Evolutionary conservation across 2,329 filamentous ascomycete genomes (phyloP), one percentile per base, ranked within the genome.

Genomic region (Apiospora hydei): DNA sequence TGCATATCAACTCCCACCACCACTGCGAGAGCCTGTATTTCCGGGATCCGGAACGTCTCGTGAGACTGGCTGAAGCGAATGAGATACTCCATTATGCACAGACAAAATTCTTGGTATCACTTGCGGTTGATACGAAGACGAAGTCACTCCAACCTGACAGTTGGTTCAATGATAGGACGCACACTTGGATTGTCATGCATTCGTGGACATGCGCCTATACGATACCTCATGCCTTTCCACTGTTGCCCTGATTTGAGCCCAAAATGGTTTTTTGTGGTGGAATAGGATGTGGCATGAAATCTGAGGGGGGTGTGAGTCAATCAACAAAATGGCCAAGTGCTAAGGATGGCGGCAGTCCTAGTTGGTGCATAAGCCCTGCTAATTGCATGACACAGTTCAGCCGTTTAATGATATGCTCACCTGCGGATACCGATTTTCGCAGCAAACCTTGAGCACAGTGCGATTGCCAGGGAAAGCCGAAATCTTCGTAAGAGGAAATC

Each of bases 21-120:
- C 13, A 90, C 84, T 4, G 94, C 95, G 26, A 99, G 85, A 34
- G 96, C 91, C 78, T 96, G 85, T 18, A 98, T 88, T 82, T 99
- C 96, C 3, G 95, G 90, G 71, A 91, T 86, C 51, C 96, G 92
- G 81, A 99, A 99, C n/a, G 90, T 92, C 84, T 98, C 94, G 81
- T 98, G 95, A 72, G 89, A 87, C 82, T 98, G 96, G 64, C 92
- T 93, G 80, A 98, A 95, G 77, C 96, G 93, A 75, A 99, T 91
- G 73, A 99, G 88, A 79, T 94, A 98, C 74, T 97, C 90, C 90
- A 91, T 91, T 64, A 46, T 64, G 57, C 57, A 64, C 57, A 41
- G 30, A 64, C 30, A 24, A n/a, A 41, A 21, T n/a, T 38, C 13
- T 64, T 64, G 34, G 34, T 64, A 64, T 41, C 57, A 64, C 57